Evolutionary conservation across 345 rosid species (phyloP).

Genomic region (Moricandia moricandioides): DNA sequence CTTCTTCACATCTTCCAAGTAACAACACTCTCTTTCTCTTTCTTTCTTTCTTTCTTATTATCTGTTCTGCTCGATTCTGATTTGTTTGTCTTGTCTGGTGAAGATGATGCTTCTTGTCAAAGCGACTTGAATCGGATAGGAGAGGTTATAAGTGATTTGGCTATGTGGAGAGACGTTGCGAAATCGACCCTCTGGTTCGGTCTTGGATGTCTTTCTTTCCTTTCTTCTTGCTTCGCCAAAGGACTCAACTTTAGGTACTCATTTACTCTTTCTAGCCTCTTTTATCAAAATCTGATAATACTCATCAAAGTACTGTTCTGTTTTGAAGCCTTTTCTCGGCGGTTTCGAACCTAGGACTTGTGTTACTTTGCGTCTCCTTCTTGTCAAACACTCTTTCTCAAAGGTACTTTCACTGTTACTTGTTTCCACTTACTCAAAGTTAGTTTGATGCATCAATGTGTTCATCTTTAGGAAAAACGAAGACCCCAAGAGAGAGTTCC

Average conservation of each 20-base stretch:
- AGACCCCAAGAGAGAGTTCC: slow-evolving; percentile 42
- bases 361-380: slow-evolving; percentile 77
- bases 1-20: slow-evolving; percentile 51
- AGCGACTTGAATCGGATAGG: slow-evolving; percentile 58
- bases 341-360: slow-evolving; percentile 75
- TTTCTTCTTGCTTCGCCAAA: slow-evolving; percentile 76
- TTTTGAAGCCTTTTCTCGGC: slow-evolving; percentile 63
- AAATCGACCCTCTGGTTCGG: slow-evolving; percentile 94
- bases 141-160: slow-evolving; percentile 53
- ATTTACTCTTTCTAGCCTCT: neutral
- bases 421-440: neutral
- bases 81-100: neutral
- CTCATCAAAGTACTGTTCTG: neutral
- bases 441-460: neutral
- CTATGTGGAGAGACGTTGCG: slow-evolving; percentile 83
- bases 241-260: slow-evolving; percentile 70
- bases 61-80: neutral
- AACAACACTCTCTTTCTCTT: slow-evolving; percentile 5
- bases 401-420: slow-evolving; percentile 37
- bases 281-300: neutral
- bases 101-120: slow-evolving; percentile 39
- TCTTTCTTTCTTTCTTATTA: neutral
- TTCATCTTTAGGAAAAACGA: slow-evolving; percentile 44
- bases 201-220: slow-evolving; percentile 62
- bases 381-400: slow-evolving; percentile 71